Conservation (phyloP, 176 grass and related monocot species). For the Zea mays region Zm-B73-REFERENCE-NAM-5.0 NC_050103.1:167690001-167690500, state of each 20-base stretch:
- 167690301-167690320: slow-evolving; percentile 98
- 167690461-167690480: slow-evolving; percentile 77
- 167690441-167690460: slow-evolving; percentile 96
- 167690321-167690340: slow-evolving; percentile 34
- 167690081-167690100: slow-evolving; percentile 96
- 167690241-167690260: slow-evolving; percentile 83
- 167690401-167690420: slow-evolving; percentile 40
- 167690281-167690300: slow-evolving; percentile 97
- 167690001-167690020: slow-evolving; percentile 96
- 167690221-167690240: slow-evolving; percentile 86
- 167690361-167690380: background rate
- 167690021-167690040: slow-evolving; percentile 85
- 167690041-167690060: slow-evolving; percentile 80
- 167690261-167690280: slow-evolving; percentile 88
- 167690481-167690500: slow-evolving; percentile 57
- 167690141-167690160: slow-evolving; percentile 32
- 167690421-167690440: slow-evolving; percentile 85
- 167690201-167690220: slow-evolving; percentile 45
- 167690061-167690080: slow-evolving; percentile 89
- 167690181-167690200: slow-evolving; percentile 16
- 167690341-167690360: slow-evolving; percentile 15
- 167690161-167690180: slow-evolving; percentile 32
- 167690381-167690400: slow-evolving; percentile 23
- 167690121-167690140: background rate
- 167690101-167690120: slow-evolving; percentile 72